Base-by-base conservation (phyloP, 2,329 filamentous ascomycete species). In the Magnaporthales sp. region DNA sequence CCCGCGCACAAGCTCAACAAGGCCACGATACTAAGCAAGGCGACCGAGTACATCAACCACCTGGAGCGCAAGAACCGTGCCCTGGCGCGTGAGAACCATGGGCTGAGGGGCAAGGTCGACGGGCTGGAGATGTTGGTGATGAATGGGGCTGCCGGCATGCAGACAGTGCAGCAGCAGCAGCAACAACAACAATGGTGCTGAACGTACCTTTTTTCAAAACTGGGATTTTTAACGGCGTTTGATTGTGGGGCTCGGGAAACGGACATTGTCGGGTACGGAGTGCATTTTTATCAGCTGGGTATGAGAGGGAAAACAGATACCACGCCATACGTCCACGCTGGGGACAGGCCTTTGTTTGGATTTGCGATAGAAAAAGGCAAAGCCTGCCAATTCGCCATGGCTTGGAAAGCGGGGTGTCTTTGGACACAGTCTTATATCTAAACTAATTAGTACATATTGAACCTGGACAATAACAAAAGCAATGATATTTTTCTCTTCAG, bases 81-180 rank as follows among this genome's bases (percentile, higher is more conserved):
- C 3, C 72, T 83, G 58, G 76, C 80, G 30, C 77, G 77, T 68
- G 81, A 83, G 68, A 80, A 81, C 69, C 74, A 76, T n/a, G 75
- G 79, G 61, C 72, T 84, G 24, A 78, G 81, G 68, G 71, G 70
- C 26, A 70, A 74, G 31, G 73, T 77, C 56, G 73, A 74, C 66
- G 72, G 71, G 13, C 71, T 75, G 38, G 74, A 77, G 70, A 72
- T 74, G 72, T 31, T 76, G 64, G 67, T 75, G 56, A 73, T 75
- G 73, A 71, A 69, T 63, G 68, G 72, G 15, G 65, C 70, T 11
- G 70, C 67, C 24, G 22, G 26, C 13, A 26, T 60, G 26, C 56
- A 60, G 5, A n/a, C 15, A 51, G 38, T 51, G 1, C 5, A 60
- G 26, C 56, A 60, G 56, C n/a, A 58, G 54, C 54, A 58, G 51